Percentiles rank a stretch among this genome's conserved stretches.
Evolutionary conservation across 352 stramenopile genomes (phyloP).

Genomic region (Pythium brachiatum): DNA sequence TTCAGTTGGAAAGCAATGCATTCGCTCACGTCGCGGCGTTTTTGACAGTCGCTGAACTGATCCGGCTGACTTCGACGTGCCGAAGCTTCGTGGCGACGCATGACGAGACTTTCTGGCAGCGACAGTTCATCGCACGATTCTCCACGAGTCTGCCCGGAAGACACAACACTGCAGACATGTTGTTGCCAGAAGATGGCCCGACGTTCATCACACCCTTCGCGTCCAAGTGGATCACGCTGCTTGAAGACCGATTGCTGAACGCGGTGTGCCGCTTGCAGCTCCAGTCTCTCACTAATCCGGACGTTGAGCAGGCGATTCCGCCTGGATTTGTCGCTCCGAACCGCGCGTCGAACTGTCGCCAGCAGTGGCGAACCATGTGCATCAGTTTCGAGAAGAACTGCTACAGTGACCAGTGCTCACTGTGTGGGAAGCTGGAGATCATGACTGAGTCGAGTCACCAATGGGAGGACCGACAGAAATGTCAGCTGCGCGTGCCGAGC

Average conservation of each 20-base stretch:
- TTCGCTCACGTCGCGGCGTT: slow-evolving; percentile 38
- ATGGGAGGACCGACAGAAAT: slow-evolving; percentile 36
- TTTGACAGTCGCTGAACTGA: slow-evolving; percentile 32
- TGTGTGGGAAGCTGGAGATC: slow-evolving; percentile 35
- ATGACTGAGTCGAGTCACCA: slow-evolving; percentile 21
- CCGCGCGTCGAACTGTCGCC: slow-evolving; percentile 17
- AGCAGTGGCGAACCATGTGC: slow-evolving; percentile 30
- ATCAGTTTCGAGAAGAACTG: slow-evolving; percentile 25
- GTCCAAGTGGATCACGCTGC: slow-evolving; percentile 15
- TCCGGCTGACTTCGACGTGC: slow-evolving; percentile 29
- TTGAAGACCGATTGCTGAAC: slow-evolving; percentile 21
- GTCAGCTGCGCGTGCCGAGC: slow-evolving; percentile 26
- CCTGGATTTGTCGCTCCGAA: neutral
- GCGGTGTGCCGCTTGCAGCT: slow-evolving; percentile 18
- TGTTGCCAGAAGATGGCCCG: neutral
- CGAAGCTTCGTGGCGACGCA: slow-evolving; percentile 18
- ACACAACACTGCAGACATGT: neutral
- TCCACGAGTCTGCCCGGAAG: neutral
- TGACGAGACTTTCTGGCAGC: slow-evolving; percentile 33
- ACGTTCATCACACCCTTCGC: slow-evolving; percentile 14
- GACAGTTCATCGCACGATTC: slow-evolving; percentile 28
- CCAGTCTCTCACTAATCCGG: neutral
- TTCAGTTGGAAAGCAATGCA: slow-evolving; percentile 29
- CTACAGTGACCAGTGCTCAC: slow-evolving; percentile 34
- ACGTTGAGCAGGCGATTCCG: neutral